A percentile compares a stretch with the other conserved stretches of the same genome.
phyloP scores from a whole-genome alignment of 108 stramenopile species.

The Nitzschia sp. region DNA sequence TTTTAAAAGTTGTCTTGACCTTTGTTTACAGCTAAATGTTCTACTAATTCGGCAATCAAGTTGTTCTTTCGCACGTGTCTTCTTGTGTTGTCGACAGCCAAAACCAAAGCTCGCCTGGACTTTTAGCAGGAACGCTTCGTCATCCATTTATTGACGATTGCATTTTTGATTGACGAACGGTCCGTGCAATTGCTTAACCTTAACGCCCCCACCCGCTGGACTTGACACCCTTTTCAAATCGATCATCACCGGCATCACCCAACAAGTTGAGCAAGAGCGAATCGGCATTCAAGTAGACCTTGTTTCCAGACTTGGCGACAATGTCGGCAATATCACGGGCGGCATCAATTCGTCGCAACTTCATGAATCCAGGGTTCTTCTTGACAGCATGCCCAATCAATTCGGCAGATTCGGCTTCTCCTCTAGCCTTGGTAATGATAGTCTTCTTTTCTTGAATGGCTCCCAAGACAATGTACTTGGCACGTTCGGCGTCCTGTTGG shows the following conservation, averaged over 20 bases:
- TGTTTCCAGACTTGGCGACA: conserved; percentile 88
- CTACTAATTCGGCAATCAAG: no score
- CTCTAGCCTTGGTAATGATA: conserved; percentile 97
- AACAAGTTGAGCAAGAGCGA: conserved; percentile 94
- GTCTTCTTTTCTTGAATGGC: conserved; percentile 97
- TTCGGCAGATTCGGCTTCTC: conserved; percentile 98
- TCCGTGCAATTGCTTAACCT: no score
- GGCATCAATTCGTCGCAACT: conserved; percentile 98
- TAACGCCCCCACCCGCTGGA: conserved; percentile 9
- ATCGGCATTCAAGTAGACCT: conserved; percentile 97
- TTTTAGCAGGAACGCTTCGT: no score
- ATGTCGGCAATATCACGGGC: conserved; percentile 98
- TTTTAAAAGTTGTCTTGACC: no score
- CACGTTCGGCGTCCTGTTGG: conserved; percentile 99
- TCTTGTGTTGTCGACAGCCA: no score
- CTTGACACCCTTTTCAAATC: conserved; percentile 71
- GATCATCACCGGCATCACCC: conserved; percentile 86
- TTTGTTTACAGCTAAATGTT: no score
- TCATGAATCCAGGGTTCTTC: conserved; percentile 99
- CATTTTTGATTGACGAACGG: no score
- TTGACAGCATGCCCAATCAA: conserved; percentile 98
- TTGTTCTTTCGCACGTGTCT: no score
- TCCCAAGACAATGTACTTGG: conserved; percentile 97
- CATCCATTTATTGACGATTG: no score
- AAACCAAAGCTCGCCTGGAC: no score